These are phyloP conservation scores for Suillus subluteus DNA, from an alignment of 768 basidiomycete species.

Conservation along the genomic window DNA sequence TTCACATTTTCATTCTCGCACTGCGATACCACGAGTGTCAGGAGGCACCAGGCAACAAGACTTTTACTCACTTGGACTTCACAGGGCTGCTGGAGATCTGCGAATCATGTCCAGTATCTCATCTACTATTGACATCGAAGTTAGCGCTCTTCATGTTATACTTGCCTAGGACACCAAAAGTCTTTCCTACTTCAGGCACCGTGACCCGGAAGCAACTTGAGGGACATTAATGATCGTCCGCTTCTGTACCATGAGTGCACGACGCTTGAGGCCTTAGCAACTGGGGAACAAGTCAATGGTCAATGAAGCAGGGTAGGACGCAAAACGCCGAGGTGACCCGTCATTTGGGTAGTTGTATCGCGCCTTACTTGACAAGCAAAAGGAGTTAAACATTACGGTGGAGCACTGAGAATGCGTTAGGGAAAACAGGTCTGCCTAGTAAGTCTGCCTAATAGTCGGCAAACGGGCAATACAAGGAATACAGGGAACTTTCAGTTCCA, in stretches of 20 bases:
- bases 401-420: neutral
- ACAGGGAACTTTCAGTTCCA: neutral
- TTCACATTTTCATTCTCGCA: neutral
- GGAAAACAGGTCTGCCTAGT: neutral
- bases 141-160: neutral
- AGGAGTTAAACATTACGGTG: neutral
- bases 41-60: slow-evolving; percentile 3
- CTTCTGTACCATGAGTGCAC: neutral
- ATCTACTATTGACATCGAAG: neutral
- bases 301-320: neutral
- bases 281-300: neutral
- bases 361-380: neutral
- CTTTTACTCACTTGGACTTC: neutral
- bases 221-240: neutral
- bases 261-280: neutral
- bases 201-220: neutral
- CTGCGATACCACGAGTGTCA: neutral
- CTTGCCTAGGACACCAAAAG: neutral
- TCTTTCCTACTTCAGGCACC: neutral
- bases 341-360: neutral
- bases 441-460: neutral
- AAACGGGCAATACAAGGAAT: neutral
- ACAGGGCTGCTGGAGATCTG: neutral
- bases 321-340: neutral
- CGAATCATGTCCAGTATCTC: neutral